Base-by-base conservation (phyloP, 1,284 basidiomycete species). In the Fomitopsis pinicola region DNA sequence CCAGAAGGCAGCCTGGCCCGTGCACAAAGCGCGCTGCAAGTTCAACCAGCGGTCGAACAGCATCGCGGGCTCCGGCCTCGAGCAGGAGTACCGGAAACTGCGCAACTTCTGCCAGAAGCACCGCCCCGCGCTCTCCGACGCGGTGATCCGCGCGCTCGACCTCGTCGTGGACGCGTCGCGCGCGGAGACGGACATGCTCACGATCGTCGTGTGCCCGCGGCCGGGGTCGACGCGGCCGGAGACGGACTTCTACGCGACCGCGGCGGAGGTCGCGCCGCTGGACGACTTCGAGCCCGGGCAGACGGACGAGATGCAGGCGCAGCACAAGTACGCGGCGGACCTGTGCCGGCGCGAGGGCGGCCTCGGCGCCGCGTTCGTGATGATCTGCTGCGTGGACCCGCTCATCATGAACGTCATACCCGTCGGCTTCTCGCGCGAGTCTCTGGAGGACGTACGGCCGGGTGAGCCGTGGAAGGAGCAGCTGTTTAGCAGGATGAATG, bases 91-190 rank as follows among this genome's bases (percentile, higher is more conserved):
- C 48, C 64, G 64, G 50, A 53, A 56, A 28, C 66, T 70, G 44
- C 64, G 64, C 46, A 60, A 50, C 40, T 71, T 69, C 64, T 66
- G 68, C 30, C 62, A 63, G 58, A 71, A 71, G 55, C 68, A 69
- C 63, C 66, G 64, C 8, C 68, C 66, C 36, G 53, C 62, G 40
- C 61, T 69, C 59, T 64, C 63, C 28, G 62, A 64, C 52, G 60
- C 65, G 14, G 69, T 59, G 15, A 38, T 62, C 17, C 63, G 65
- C 42, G 68, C 69, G n/a, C 62, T 71, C 42, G 66, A 66, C n/a
- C 61, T 67, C 35, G 48, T 57, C 30, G 36, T 52, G 12, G 59
- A 67, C 56, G 58, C 62, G 0, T 9, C 42, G 5, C 65, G 65
- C 53, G 64, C 67, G 12, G 57, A 66, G 57, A 38, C 62, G 35